Evolutionary conservation across 31 red algal genomes (phyloP).

Genomic region (Bonnemaisonia californica): DNA sequence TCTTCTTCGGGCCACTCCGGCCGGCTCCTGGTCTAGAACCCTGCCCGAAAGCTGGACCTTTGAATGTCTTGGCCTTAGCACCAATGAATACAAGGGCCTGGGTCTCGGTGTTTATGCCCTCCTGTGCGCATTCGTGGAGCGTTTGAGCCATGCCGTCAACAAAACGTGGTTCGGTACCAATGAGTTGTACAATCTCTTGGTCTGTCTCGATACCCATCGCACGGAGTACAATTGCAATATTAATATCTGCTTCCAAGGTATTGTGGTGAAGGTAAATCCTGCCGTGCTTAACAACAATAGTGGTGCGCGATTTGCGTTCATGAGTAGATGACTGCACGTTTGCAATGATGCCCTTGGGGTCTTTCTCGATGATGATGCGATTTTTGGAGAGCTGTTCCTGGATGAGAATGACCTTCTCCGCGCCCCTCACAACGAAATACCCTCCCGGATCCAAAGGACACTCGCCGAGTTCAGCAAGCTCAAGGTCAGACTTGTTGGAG

Average conservation of each 20-base stretch:
- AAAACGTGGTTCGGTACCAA: constrained; percentile 72
- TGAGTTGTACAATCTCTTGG: constrained; percentile 85
- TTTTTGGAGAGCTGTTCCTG: constrained; percentile 99
- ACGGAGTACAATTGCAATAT: constrained; percentile 77
- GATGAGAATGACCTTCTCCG: constrained; percentile 96
- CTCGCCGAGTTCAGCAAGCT: constrained; percentile 80
- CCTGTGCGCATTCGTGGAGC: constrained; percentile 79
- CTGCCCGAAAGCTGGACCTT: constrained; percentile 26
- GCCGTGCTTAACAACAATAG: constrained; percentile 63
- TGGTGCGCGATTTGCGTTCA: constrained; percentile 85
- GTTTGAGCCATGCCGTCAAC: constrained; percentile 77
- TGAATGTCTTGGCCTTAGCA: constrained; percentile 50
- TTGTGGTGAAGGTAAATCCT: constrained; percentile 94
- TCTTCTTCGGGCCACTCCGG: constrained; percentile 27
- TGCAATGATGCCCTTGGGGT: constrained; percentile 85
- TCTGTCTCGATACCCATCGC: constrained; percentile 92
- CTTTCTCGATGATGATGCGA: constrained; percentile 92
- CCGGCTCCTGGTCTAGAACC: constrained; percentile 15
- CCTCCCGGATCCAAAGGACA: constrained; percentile 98
- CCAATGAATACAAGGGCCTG: constrained; percentile 80
- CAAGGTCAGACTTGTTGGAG: constrained; percentile 53
- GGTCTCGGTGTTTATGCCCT: constrained; percentile 64
- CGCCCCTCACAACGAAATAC: constrained; percentile 91
- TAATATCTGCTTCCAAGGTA: constrained; percentile 89
- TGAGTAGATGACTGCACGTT: constrained; percentile 87